phyloP scores from a whole-genome alignment of 2,329 filamentous ascomycete species.

The Leptographium galeiforme region DNA sequence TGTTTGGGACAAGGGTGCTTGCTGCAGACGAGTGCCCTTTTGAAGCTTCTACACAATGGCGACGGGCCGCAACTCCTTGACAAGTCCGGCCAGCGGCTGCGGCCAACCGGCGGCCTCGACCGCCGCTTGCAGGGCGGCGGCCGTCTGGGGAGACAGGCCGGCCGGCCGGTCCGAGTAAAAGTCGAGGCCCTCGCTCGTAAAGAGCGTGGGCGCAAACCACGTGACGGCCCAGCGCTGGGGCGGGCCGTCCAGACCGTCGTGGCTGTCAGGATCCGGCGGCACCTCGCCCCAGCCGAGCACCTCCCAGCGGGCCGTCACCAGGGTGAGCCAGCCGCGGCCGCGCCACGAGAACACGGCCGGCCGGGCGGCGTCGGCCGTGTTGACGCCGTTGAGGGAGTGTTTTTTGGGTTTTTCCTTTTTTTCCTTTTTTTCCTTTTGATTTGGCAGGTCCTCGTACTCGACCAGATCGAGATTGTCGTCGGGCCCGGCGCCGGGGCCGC shows the following conservation, averaged over 20 bases:
- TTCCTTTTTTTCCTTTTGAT: too few species aligned
- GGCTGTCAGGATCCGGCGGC: too few species aligned
- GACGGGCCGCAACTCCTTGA: slow-evolving; percentile 35
- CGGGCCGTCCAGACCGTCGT: too few species aligned
- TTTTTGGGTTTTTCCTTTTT: slow-evolving; percentile 25
- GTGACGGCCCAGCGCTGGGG: slow-evolving; percentile 62
- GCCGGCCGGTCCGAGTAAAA: slow-evolving; percentile 53
- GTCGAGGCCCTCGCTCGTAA: slow-evolving; percentile 72
- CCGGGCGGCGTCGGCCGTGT: slow-evolving; percentile 28
- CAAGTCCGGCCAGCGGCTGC: slow-evolving; percentile 38
- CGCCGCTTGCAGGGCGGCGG: slow-evolving; percentile 4
- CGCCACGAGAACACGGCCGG: slow-evolving; percentile 55
- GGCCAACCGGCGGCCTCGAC: slow-evolving; percentile 30
- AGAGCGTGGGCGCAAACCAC: slow-evolving; percentile 71
- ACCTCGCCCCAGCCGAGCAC: slow-evolving; percentile 59
- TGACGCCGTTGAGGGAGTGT: slow-evolving; percentile 52
- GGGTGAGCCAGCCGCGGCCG: slow-evolving; percentile 59
- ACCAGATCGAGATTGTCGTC: slow-evolving; percentile 54
- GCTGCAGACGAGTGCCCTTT: too few species aligned
- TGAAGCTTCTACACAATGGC: slow-evolving; percentile 25
- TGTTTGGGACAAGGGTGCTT: too few species aligned
- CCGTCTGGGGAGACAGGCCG: slow-evolving; percentile 43
- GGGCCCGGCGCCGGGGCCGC: background rate
- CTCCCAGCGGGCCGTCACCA: slow-evolving; percentile 70
- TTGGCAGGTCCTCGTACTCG: slow-evolving; percentile 45